Evolutionary conservation across 2,329 filamentous ascomycete genomes (phyloP), one percentile per base, ranked within the genome.

Genomic region (Cercospora sp.): DNA sequence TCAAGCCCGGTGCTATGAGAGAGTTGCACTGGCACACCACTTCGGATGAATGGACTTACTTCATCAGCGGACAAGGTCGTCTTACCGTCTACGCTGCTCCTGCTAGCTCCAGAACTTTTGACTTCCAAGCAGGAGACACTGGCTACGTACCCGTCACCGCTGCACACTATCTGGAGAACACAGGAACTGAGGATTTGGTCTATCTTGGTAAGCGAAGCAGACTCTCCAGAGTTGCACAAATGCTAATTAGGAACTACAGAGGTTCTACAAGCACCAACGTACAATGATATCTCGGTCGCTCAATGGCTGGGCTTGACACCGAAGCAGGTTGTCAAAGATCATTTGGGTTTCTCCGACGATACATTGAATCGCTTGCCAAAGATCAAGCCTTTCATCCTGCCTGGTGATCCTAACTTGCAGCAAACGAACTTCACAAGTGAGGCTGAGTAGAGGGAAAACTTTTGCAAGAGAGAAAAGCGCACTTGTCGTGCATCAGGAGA

Each of bases 21-120:
- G 87, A 89, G 74, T 79, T 90, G 53, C 87, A 89, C 79, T 89
- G 87, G 87, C 87, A 89, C 78, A 84, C 85, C 1, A 82, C 81
- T 0, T 83, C 81, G 8, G 87, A 89, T 74, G 87, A 89, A 76
- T 89, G 87, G 87, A 83, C 82, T 61, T 89, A 85, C 77, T 87
- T 89, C 79, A 77, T 89, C 7, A 76, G 82, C 64, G 87, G 87
- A 0, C 82, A 82, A 10, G 87, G 83, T 0, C 83, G 87, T 9
- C 81, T 87, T 42, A 88, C 86, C 0, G 81, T 88, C 28, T 89
- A 84, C 77, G 72, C 79, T 23, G 86, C 86, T 0, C 84, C 86
- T 0, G 76, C 79, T 3, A 77, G 81, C 1, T 81, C 83, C 1
- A 81, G 83, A 58, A 88, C 86, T 0, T 89, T 87, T 67, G 86